These are phyloP conservation scores for Eucalyptus lansdowneana DNA, from an alignment of 345 rosid genomes.

Conservation along the genomic window DNA sequence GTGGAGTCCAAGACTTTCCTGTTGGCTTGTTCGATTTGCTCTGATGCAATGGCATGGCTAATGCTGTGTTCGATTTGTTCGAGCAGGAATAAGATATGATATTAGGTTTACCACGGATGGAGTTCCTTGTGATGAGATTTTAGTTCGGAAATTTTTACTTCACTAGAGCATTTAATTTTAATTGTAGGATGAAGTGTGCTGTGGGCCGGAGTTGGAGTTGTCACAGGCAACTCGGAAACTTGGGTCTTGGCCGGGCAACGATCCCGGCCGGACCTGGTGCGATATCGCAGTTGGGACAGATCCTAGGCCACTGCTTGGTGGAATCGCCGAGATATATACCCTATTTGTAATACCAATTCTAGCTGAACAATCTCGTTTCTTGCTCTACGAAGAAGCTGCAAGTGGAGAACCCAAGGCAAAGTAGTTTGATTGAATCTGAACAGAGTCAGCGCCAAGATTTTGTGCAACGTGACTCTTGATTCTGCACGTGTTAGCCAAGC, in stretches of 20 bases:
- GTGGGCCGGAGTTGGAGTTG: not conserved
- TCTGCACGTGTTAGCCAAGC: not conserved
- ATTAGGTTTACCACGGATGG: not conserved
- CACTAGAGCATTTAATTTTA: not conserved
- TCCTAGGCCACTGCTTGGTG: not conserved
- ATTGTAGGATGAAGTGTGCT: not conserved
- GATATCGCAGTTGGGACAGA: not conserved
- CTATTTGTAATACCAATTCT: not conserved
- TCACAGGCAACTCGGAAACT: not conserved
- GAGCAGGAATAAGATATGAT: not conserved
- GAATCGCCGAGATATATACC: not conserved
- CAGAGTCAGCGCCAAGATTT: not conserved
- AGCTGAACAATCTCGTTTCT: not conserved
- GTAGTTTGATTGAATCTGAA: not conserved
- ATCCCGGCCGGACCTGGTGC: not conserved
- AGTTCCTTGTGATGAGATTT: not conserved
- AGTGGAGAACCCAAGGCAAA: not conserved
- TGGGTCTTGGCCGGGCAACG: not conserved
- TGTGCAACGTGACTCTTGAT: not conserved
- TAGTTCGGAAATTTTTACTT: not conserved
- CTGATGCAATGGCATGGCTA: not conserved
- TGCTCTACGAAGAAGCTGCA: not conserved
- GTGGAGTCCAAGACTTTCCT: fast-evolving
- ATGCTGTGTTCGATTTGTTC: not conserved
- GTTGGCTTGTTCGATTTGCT: not conserved